Evolutionary conservation across 495 filamentous ascomycete genomes (phyloP).

Genomic region (Penicillium lividum): DNA sequence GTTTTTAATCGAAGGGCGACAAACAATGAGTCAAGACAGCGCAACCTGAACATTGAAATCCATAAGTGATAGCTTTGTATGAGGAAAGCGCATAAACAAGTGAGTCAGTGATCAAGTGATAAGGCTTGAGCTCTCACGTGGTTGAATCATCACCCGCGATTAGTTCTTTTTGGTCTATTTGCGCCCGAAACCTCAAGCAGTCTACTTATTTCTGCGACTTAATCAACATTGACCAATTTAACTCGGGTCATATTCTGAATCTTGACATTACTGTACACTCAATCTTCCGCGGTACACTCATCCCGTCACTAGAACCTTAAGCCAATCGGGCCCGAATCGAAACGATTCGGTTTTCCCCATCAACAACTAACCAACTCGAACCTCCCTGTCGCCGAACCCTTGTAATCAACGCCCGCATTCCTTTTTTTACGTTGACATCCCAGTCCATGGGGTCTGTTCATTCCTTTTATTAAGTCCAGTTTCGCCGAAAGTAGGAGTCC

Average conservation of each 20-base stretch:
- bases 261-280: background rate
- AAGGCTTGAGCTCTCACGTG: conserved; percentile 30
- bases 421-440: conserved; percentile 2
- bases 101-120: conserved; percentile 25
- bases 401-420: background rate
- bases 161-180: conserved; percentile 13
- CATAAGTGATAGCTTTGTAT: conserved; percentile 13
- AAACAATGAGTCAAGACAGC: conserved; percentile 18
- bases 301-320: background rate
- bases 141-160: conserved; percentile 16
- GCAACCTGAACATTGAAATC: conserved; percentile 29
- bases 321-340: conserved; percentile 19
- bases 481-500: conserved; percentile 40
- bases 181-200: conserved; percentile 12
- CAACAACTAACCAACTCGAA: conserved; percentile 25
- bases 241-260: background rate
- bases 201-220: conserved; percentile 20
- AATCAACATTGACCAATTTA: background rate
- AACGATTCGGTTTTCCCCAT: conserved; percentile 31
- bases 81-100: background rate
- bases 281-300: background rate
- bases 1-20: conserved; percentile 13
- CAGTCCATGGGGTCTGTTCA: conserved; percentile 40
- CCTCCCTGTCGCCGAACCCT: conserved; percentile 17
- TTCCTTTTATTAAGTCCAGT: conserved; percentile 15